Evolutionary conservation across 2,329 filamentous ascomycete genomes (phyloP).

Genomic region (Bipolaris gigantea): DNA sequence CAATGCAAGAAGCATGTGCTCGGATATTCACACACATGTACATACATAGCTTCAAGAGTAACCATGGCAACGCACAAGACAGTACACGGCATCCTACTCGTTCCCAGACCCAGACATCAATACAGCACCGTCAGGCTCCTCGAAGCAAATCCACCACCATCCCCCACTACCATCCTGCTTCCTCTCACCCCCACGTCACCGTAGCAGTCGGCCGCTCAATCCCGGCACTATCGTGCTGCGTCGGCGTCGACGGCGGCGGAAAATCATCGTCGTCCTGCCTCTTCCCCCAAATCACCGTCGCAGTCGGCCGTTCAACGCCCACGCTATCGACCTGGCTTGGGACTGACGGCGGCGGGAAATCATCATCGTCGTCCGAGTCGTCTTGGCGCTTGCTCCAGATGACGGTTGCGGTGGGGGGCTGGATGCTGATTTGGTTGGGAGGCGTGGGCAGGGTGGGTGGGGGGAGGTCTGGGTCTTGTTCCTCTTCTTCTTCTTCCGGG

Average conservation of each 20-base stretch:
- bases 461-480: conserved; percentile 17
- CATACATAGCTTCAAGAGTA: too few relatives aligned
- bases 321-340: background rate
- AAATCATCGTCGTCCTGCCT: background rate
- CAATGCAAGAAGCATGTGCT: too few relatives aligned
- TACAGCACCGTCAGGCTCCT: too few relatives aligned
- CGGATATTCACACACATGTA: too few relatives aligned
- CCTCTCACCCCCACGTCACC: conserved; percentile 12
- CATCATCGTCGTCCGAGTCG: background rate
- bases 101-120: too few relatives aligned
- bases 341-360: background rate
- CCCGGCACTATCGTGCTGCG: background rate
- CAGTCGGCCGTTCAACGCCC: conserved; percentile 2
- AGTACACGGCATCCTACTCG: too few relatives aligned
- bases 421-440: conserved; percentile 16
- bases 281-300: conserved; percentile 13
- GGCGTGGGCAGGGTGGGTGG: conserved; percentile 8
- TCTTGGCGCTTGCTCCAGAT: conserved; percentile 13
- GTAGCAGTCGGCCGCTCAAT: conserved; percentile 2
- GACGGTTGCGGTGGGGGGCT: conserved; percentile 13
- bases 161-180: too few relatives aligned
- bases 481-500: conserved; percentile 1
- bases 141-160: too few relatives aligned
- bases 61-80: too few relatives aligned
- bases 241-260: background rate